Evolutionary conservation across 2,329 filamentous ascomycete genomes (phyloP), one percentile per base, ranked within the genome.

Genomic region (Pseudocercospora pini-densiflorae): DNA sequence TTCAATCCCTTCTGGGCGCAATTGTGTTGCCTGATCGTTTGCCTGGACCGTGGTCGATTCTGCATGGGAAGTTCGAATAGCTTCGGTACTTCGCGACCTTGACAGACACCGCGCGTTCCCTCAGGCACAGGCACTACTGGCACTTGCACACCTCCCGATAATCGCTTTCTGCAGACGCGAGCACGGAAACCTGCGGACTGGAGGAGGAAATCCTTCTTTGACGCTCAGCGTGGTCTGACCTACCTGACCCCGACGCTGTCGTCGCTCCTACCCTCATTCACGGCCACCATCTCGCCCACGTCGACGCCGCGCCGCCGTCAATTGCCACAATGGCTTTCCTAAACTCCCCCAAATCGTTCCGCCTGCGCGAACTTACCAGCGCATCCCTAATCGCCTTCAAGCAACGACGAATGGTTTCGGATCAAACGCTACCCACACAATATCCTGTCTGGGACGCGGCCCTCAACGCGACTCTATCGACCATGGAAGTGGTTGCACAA

Each of bases 291-390:
- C 14, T 36, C 19, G 21, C 31, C 61, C 31, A 19, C 40, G n/a
- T 19, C 63, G 29, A 21, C 55, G 55, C 19, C 24, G 36, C 31
- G 24, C 14, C 49, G 21, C 49, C 9, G 12, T 27, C 60, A n/a
- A 21, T 24, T 64, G 64, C 67, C 58, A 60, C 70, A 65, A 81
- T 82, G 80, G 68, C 75, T 31, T 77, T 84, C 75, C 83, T 86
- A 74, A 81, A 80, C 36, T 70, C 77, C 14, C 84, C 84, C 43
- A 81, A 80, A 36, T 84, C 84, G 51, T 82, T 85, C 68, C 76
- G 77, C 53, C 61, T 77, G 54, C 72, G 76, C 61, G 66, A 74
- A 60, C 66, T 76, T 33, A 71, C 72, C 55, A 68, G 63, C 65
- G 66, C 68, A 40, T 69, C 72, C 79, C 81, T 75, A 77, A 77